A percentile compares a stretch with the other conserved stretches of the same genome.
Evolutionary conservation across 1,139 yeast genomes (phyloP).

Genomic region (Taphrina communis): DNA sequence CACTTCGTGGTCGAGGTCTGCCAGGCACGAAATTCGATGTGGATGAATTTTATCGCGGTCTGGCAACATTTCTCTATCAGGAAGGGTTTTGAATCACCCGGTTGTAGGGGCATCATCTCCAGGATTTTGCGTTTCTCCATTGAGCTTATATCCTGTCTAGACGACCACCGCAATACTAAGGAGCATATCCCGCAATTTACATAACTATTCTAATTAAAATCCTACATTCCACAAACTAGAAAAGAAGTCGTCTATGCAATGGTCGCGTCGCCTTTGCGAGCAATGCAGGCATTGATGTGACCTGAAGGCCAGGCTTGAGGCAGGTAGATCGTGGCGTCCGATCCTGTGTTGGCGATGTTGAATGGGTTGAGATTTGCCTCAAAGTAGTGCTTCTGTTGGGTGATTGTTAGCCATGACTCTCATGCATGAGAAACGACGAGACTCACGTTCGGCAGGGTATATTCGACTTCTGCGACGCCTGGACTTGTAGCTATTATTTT

Average conservation of each 20-base stretch:
- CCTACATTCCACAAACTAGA: no score
- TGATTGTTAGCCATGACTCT: no score
- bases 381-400: constrained; percentile 69
- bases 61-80: constrained; percentile 23
- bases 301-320: constrained; percentile 95
- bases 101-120: no score
- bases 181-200: background rate
- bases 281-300: constrained; percentile 82
- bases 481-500: constrained; percentile 67
- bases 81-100: constrained; percentile 28
- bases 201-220: no score
- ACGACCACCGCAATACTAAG: background rate
- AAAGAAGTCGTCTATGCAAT: constrained; percentile 20
- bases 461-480: constrained; percentile 67
- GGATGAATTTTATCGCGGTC: constrained; percentile 37
- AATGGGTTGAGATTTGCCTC: constrained; percentile 78
- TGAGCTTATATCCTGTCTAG: no score
- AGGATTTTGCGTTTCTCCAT: no score
- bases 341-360: constrained; percentile 65
- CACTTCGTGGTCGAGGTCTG: constrained; percentile 53
- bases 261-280: constrained; percentile 64
- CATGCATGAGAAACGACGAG: background rate
- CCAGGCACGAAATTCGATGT: constrained; percentile 39
- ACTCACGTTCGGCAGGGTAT: constrained; percentile 70
- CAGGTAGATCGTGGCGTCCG: constrained; percentile 78